These are phyloP conservation scores for Ganoderma leucocontextum DNA, from an alignment of 1,284 basidiomycete genomes.

Conservation along the genomic window DNA sequence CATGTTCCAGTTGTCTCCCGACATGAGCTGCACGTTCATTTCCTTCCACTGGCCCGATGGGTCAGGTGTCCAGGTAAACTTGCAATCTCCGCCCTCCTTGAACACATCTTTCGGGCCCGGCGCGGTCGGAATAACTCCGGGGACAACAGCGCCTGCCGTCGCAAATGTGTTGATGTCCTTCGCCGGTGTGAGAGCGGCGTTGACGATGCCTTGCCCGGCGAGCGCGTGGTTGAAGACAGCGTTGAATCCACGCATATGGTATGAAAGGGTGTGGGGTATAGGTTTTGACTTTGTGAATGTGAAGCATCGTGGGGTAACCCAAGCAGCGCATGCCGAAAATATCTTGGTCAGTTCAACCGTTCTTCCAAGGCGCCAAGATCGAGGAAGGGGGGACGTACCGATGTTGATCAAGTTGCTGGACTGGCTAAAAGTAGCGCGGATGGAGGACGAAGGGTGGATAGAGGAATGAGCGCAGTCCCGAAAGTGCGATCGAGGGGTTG, in stretches of 20 bases:
- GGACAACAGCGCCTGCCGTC: slow-evolving; percentile 44
- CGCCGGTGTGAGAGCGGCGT: slow-evolving; percentile 36
- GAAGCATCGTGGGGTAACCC: not conserved
- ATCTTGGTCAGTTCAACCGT: not conserved
- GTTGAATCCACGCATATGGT: slow-evolving; percentile 21
- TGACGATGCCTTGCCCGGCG: slow-evolving; percentile 51
- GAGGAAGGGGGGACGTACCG: not conserved
- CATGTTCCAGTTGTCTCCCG: slow-evolving; percentile 79
- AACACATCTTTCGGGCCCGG: slow-evolving; percentile 60
- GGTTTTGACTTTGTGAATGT: not conserved
- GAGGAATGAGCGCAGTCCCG: not conserved
- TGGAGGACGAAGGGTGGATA: not conserved
- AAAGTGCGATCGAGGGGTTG: not conserved
- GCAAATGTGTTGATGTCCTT: slow-evolving; percentile 21
- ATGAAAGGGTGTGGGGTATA: not conserved
- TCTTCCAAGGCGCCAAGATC: not conserved
- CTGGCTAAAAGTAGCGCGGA: not conserved
- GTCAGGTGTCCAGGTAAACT: slow-evolving; percentile 64
- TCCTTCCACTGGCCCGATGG: slow-evolving; percentile 65
- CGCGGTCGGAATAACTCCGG: slow-evolving; percentile 58
- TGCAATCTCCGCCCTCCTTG: slow-evolving; percentile 62
- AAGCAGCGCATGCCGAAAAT: not conserved
- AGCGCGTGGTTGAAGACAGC: slow-evolving; percentile 33
- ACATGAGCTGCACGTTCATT: slow-evolving; percentile 82
- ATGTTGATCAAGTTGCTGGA: not conserved